Evolutionary conservation across 306 rosid species (phyloP).

Genomic region (Cucumis hystrix): DNA sequence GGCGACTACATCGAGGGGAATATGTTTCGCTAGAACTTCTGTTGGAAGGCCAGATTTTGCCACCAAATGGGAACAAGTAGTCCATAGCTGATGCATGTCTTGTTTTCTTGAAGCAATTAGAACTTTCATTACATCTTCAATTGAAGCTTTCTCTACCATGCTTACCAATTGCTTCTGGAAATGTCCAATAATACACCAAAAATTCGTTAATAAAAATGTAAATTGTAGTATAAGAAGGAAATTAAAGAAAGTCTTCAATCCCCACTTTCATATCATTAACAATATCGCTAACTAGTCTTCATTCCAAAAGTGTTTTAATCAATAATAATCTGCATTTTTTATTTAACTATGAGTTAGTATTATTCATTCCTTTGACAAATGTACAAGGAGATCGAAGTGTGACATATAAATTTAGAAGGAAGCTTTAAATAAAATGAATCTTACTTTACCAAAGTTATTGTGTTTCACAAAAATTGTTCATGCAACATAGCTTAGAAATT

Average conservation of each 20-base stretch:
- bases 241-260: neutral
- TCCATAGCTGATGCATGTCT: constrained; percentile 98
- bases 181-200: neutral
- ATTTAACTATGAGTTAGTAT: neutral
- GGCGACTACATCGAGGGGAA: constrained; percentile 70
- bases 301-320: neutral
- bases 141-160: constrained; percentile 96
- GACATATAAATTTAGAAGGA: neutral
- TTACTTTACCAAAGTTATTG: neutral
- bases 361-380: neutral
- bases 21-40: constrained; percentile 79
- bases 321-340: neutral
- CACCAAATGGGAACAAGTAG: constrained; percentile 83
- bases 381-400: neutral
- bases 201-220: neutral
- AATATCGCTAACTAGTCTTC: neutral
- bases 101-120: constrained; percentile 80
- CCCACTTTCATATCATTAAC: neutral
- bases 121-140: constrained; percentile 97
- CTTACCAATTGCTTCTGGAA: constrained; percentile 84
- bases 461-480: neutral
- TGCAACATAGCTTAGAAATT: neutral
- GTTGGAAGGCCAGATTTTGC: constrained; percentile 90
- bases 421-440: neutral
- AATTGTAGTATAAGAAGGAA: neutral